A percentile compares a stretch with the other conserved stretches of the same genome.
Conservation (phyloP, 2,329 filamentous ascomycete genomes). For the Coniosporium uncinatum region DNA sequence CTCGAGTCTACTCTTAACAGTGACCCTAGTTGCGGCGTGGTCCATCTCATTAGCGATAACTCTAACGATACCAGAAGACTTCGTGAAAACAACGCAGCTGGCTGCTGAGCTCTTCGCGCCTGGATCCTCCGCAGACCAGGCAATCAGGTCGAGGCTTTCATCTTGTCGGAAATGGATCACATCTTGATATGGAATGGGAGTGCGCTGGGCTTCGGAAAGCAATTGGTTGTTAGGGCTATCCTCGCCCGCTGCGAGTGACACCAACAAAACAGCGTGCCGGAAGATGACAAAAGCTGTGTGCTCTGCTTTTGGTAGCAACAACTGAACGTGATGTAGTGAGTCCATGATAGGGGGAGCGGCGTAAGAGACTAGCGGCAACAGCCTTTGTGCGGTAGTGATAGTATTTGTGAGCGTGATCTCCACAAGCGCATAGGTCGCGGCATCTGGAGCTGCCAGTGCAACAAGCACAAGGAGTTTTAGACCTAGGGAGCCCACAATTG, state of each 20-base stretch:
- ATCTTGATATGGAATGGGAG: conserved; percentile 68
- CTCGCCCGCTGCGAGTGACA: conserved; percentile 51
- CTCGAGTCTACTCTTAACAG: conserved; percentile 84
- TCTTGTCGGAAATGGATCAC: conserved; percentile 68
- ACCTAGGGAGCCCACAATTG: too few species aligned
- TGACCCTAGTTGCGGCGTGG: conserved; percentile 54
- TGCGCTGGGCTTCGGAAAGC: conserved; percentile 32
- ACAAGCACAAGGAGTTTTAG: conserved; percentile 25
- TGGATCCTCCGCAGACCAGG: conserved; percentile 39
- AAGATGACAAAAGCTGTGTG: conserved; percentile 82
- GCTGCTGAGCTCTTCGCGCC: conserved; percentile 22
- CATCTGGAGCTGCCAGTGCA: conserved; percentile 17
- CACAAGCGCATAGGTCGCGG: conserved; percentile 65
- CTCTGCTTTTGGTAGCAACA: conserved; percentile 74
- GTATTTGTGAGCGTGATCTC: conserved; percentile 43
- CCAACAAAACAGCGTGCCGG: conserved; percentile 69
- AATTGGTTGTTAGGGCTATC: conserved; percentile 69
- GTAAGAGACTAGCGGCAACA: conserved; percentile 58
- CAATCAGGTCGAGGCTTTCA: conserved; percentile 41
- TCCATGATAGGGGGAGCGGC: conserved; percentile 28
- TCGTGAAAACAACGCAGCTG: conserved; percentile 47
- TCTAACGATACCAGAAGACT: conserved; percentile 51
- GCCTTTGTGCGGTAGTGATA: conserved; percentile 51
- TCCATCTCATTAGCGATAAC: conserved; percentile 40
- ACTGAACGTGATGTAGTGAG: conserved; percentile 45